A percentile compares a stretch with the other conserved stretches of the same genome.
phyloP scores from a whole-genome alignment of 371 early-diverging fungal genomes.

The Fennellomyces sp. region DNA sequence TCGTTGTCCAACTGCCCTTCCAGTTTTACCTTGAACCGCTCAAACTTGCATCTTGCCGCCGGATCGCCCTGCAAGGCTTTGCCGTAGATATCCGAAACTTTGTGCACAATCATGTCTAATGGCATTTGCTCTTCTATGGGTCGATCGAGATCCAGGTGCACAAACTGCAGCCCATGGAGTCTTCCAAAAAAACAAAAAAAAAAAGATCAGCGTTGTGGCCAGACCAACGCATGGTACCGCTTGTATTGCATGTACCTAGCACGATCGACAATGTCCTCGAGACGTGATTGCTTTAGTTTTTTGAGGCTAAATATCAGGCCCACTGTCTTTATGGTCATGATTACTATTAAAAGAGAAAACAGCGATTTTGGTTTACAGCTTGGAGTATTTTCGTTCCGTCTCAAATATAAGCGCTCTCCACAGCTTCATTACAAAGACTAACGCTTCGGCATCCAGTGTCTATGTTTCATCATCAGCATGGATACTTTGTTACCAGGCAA shows the following conservation, averaged over 20 bases:
- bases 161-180: slow-evolving; percentile 31
- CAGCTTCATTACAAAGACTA: slow-evolving; percentile 79
- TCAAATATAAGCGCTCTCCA: slow-evolving; percentile 89
- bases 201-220: not conserved
- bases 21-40: slow-evolving; percentile 32
- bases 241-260: slow-evolving; percentile 2
- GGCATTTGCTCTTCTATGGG: slow-evolving; percentile 37
- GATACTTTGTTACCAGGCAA: not conserved
- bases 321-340: not conserved
- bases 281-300: not conserved
- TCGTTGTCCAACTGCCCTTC: not conserved
- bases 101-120: slow-evolving; percentile 51
- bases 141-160: slow-evolving; percentile 38
- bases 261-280: not conserved
- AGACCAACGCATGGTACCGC: too few species aligned
- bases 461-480: slow-evolving; percentile 20
- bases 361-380: slow-evolving; percentile 7
- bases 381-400: slow-evolving; percentile 64
- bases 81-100: slow-evolving; percentile 47
- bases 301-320: not conserved
- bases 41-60: slow-evolving; percentile 25
- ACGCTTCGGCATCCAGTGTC: slow-evolving; percentile 84
- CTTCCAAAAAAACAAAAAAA: slow-evolving; percentile 16
- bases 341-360: not conserved
- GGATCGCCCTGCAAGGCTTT: slow-evolving; percentile 33